Base-by-base conservation (phyloP, 2,329 filamentous ascomycete species). In the Kalaharituber pfeilii region DNA sequence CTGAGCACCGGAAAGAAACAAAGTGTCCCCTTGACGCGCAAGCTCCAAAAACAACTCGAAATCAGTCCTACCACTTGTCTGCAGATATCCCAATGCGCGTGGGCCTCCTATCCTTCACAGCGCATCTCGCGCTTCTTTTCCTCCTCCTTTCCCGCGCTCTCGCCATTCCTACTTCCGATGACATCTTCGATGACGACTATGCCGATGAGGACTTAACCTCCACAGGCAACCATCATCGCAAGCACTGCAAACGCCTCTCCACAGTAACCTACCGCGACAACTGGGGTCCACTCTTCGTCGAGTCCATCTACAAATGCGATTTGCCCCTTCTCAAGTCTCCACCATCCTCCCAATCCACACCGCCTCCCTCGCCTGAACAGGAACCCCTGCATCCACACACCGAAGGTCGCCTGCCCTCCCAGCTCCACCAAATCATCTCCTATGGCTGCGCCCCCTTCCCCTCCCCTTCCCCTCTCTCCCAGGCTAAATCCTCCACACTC, bases 361-460 rank as follows among this genome's bases (percentile, higher is more conserved):
- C 24, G 20, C 22, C 49, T 15, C 36, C 2, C 50, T 25, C 24
- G 29, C 18, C 24, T 15, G 20, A 28, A 15, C 11, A 51, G 2
- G 18, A 8, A 20, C 53, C 49, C 28, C 33, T 51, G 33, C 55
- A 59, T 36, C 18, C 30, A 7, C 30, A 51, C 4, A 49, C 59
- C 49, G 51, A 20, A 15, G 30, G 26, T 7, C 56, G 55, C 11
- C 55, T 53, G 18, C 18, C 33, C 49, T 25, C 59, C 2, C 50
- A 53, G 18, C 55, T 57, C 39, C 53, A 56, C 49, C 51, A 50
- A 3, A 54, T 61, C 29, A 26, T 39, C 2, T 45, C 42, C 30
- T 60, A 60, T 49, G 57, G 57, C 2, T 61, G 59, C 50, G 15
- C 22, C 4, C 33, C 53, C 13, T 53, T 60, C 13, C 51, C 57